Evolutionary conservation across 495 filamentous ascomycete genomes (phyloP).

Genomic region (Clohesyomyces aquaticus): DNA sequence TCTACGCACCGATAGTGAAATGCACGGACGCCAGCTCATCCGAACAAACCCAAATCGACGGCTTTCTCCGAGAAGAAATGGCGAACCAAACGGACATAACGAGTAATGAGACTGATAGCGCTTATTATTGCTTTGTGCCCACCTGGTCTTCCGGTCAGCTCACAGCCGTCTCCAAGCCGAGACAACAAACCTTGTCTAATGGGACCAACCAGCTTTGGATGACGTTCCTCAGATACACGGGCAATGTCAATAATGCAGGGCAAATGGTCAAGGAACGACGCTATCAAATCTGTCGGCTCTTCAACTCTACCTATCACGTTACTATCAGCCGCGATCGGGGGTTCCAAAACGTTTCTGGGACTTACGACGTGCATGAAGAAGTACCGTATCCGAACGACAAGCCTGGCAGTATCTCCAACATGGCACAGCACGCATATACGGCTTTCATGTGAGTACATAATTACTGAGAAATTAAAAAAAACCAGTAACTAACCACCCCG

Average conservation of each 20-base stretch:
- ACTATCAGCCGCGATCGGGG: conserved; percentile 11
- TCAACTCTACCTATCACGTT: conserved; percentile 15
- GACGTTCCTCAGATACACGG: conserved; percentile 14
- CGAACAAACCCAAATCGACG: neutral
- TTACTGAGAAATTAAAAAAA: too few relatives aligned
- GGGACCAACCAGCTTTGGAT: conserved; percentile 27
- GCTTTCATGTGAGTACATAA: conserved; percentile 24
- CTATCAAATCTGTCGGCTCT: conserved; percentile 22
- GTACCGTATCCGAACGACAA: conserved; percentile 12
- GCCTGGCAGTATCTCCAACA: conserved; percentile 11
- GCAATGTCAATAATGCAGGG: neutral
- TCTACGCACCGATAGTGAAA: conserved; percentile 26
- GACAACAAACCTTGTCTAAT: conserved; percentile 17
- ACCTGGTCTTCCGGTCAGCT: conserved; percentile 4
- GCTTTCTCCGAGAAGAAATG: conserved; percentile 19
- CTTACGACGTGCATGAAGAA: conserved; percentile 13
- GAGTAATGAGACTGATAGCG: conserved; percentile 3
- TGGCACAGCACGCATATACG: conserved; percentile 27
- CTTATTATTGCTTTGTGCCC: conserved; percentile 20
- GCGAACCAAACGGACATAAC: neutral
- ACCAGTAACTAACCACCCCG: too few relatives aligned
- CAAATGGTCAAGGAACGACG: conserved; percentile 5
- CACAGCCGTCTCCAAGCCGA: neutral
- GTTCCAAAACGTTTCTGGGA: conserved; percentile 24
- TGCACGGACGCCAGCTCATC: conserved; percentile 13